Conservation (phyloP, 2,329 filamentous ascomycete species). For the Eutypa lata region DNA sequence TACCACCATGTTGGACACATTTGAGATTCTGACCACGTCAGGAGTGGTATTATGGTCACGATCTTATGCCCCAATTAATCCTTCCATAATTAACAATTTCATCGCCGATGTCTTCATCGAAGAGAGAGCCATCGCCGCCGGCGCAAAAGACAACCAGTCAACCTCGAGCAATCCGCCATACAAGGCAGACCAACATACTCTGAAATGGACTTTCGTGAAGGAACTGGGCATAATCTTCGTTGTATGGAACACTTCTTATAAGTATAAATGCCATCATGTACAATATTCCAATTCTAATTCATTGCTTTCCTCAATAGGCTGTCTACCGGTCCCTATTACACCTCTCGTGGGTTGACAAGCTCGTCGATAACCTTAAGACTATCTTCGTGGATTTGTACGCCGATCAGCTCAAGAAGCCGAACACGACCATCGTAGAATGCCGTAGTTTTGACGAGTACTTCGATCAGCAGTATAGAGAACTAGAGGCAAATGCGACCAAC, state of each 20-base stretch:
- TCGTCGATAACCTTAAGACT: slow-evolving; percentile 90
- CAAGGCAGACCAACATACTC: slow-evolving; percentile 86
- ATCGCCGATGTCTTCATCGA: slow-evolving; percentile 98
- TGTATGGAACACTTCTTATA: slow-evolving; percentile 45
- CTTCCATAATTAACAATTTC: slow-evolving; percentile 85
- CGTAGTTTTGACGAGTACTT: slow-evolving; percentile 86
- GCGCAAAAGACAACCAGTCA: slow-evolving; percentile 57
- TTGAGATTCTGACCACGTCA: slow-evolving; percentile 93
- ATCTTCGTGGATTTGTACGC: slow-evolving; percentile 90
- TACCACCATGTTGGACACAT: slow-evolving; percentile 80
- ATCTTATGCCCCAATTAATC: slow-evolving; percentile 75
- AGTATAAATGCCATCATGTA: background rate
- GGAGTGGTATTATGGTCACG: slow-evolving; percentile 97
- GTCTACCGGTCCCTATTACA: slow-evolving; percentile 96
- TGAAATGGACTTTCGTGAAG: slow-evolving; percentile 92
- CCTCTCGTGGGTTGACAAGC: slow-evolving; percentile 93
- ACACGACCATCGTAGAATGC: slow-evolving; percentile 77
- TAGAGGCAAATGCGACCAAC: slow-evolving; percentile 56
- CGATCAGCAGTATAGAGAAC: slow-evolving; percentile 82
- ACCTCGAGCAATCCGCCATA: slow-evolving; percentile 69
- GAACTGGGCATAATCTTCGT: slow-evolving; percentile 95
- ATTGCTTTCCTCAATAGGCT: slow-evolving; percentile 54
- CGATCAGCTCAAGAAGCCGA: slow-evolving; percentile 77
- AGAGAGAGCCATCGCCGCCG: slow-evolving; percentile 68
- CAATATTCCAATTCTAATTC: background rate